Conservation (phyloP, 192 early-diverging fungal genomes). For the Coemansia erecta region DNA sequence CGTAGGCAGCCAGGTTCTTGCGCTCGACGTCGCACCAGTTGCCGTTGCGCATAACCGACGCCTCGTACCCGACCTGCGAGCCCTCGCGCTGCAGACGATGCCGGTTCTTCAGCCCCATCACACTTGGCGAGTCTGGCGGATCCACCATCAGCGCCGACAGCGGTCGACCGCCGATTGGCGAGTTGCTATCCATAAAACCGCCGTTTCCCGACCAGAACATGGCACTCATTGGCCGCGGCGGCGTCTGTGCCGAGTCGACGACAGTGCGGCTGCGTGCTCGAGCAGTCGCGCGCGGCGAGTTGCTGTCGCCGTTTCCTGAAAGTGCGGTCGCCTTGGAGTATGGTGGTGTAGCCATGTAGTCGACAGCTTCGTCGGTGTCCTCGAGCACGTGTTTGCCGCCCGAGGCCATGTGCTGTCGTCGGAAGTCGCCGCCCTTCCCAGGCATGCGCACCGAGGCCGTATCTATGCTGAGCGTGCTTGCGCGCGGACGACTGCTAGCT, state of each 20-base stretch:
- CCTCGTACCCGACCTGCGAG: slow-evolving; percentile 11
- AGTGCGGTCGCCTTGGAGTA: slow-evolving; percentile 24
- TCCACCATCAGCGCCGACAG: slow-evolving; percentile 42
- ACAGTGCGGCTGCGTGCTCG: slow-evolving; percentile 46
- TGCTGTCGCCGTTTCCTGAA: background rate
- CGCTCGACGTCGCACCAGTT: slow-evolving; percentile 91
- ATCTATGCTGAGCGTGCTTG: slow-evolving; percentile 46
- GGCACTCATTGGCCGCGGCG: slow-evolving; percentile 16
- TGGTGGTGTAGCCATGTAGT: slow-evolving; percentile 17
- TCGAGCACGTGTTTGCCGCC: slow-evolving; percentile 21
- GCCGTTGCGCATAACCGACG: slow-evolving; percentile 29
- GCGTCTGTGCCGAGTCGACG: slow-evolving; percentile 20
- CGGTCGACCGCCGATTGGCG: slow-evolving; percentile 24
- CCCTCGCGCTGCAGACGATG: slow-evolving; percentile 52
- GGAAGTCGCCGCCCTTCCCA: slow-evolving; percentile 4
- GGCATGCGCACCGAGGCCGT: slow-evolving; percentile 6
- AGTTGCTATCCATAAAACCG: slow-evolving; percentile 8
- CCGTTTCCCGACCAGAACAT: slow-evolving; percentile 7
- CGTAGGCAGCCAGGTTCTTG: slow-evolving; percentile 90
- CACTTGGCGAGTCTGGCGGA: slow-evolving; percentile 53
- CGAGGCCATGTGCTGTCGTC: slow-evolving; percentile 27
- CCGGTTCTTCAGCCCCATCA: slow-evolving; percentile 47
- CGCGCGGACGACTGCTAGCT: slow-evolving; percentile 23
- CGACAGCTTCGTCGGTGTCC: slow-evolving; percentile 11
- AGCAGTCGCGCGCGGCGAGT: slow-evolving; percentile 6